Evolutionary conservation across 176 grass and related monocot genomes (phyloP).

Genomic region (Oropetium thomaeum): DNA sequence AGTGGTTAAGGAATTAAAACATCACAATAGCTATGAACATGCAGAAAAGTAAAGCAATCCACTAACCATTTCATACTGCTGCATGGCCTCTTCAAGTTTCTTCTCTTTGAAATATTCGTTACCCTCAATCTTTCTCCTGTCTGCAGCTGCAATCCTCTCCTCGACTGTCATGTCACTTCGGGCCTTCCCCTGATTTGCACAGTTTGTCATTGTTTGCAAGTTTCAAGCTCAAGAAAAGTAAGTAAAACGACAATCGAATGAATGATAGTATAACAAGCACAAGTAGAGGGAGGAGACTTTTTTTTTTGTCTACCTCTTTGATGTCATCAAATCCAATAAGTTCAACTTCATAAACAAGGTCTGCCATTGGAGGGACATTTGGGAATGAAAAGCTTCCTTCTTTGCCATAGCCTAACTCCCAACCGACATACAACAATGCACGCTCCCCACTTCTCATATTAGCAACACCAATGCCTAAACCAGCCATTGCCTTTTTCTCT

Average conservation of each 20-base stretch:
- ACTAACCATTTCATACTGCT: constrained; percentile 94
- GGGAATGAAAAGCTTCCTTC: constrained; percentile 99
- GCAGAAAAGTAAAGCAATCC: not conserved
- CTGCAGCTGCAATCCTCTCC: constrained; percentile 93
- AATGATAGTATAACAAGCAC: not conserved
- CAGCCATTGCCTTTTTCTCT: constrained; percentile 78
- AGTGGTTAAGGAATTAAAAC: not conserved
- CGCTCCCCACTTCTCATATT: constrained; percentile 79
- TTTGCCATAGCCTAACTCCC: constrained; percentile 90
- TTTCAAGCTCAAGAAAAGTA: constrained; percentile 16
- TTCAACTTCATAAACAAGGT: constrained; percentile 90
- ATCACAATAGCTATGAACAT: not conserved
- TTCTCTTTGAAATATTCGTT: constrained; percentile 80
- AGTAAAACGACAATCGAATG: constrained; percentile 11
- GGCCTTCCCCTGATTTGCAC: constrained; percentile 75
- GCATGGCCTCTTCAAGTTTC: constrained; percentile 87
- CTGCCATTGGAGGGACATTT: constrained; percentile 88
- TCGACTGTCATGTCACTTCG: constrained; percentile 93
- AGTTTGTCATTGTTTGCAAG: constrained; percentile 19
- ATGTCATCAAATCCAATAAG: constrained; percentile 91
- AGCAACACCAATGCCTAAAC: constrained; percentile 75
- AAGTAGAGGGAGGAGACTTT: not conserved
- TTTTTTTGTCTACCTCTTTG: constrained; percentile 67
- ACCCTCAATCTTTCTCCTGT: constrained; percentile 83
- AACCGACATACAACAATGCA: constrained; percentile 72